phyloP scores from a whole-genome alignment of 2,329 filamentous ascomycete species.

The Xylaria sp. region DNA sequence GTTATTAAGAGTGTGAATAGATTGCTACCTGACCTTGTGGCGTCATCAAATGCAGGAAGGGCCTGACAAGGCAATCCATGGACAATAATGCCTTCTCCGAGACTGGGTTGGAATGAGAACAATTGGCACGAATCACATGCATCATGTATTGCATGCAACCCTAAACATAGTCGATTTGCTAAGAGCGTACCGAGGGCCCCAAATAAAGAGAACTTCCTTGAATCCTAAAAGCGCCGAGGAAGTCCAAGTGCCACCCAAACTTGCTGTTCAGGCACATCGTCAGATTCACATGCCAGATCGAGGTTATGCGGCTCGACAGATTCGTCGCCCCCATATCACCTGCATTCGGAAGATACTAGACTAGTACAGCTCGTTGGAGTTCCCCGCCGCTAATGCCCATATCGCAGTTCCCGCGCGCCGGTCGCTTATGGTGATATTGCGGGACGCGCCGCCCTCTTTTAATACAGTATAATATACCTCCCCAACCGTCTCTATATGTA shows the following conservation, averaged over 20 bases:
- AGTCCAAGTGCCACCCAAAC: conserved; percentile 16
- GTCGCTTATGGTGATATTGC: conserved; percentile 12
- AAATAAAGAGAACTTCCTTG: neutral
- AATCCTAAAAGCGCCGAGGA: conserved; percentile 1
- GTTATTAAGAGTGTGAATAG: conserved; percentile 4
- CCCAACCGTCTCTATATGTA: neutral
- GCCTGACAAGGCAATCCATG: neutral
- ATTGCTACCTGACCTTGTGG: conserved; percentile 6
- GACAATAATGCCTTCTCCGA: neutral
- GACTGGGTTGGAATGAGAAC: conserved; percentile 11
- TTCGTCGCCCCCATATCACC: conserved; percentile 36
- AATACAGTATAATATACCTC: conserved; percentile 3
- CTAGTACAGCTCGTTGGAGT: conserved; percentile 34
- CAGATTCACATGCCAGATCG: conserved; percentile 42
- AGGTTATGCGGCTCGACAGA: conserved; percentile 29
- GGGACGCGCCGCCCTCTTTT: neutral
- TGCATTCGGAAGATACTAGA: conserved; percentile 46
- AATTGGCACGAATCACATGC: neutral
- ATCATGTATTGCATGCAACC: neutral
- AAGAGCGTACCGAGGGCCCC: neutral
- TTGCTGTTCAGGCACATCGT: conserved; percentile 17
- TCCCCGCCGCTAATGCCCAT: conserved; percentile 22
- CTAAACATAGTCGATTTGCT: neutral
- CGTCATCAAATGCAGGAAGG: conserved; percentile 13
- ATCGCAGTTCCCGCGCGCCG: conserved; percentile 8